phyloP scores from a whole-genome alignment of 108 stramenopile species.

The Mediolabrus comicus region DNA sequence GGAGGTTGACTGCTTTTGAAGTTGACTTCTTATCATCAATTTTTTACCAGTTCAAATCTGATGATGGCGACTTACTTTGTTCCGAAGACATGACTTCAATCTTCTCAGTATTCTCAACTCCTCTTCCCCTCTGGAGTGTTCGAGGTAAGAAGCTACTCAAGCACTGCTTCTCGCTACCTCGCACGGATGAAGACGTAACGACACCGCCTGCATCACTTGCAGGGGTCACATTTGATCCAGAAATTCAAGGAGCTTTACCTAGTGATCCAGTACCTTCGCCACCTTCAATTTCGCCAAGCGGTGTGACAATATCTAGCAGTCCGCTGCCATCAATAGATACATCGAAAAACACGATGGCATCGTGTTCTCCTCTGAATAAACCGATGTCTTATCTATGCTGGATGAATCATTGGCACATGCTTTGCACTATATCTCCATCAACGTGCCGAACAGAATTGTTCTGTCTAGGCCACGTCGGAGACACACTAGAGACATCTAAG shows the following conservation, averaged over 20 bases:
- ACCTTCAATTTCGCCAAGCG: slow-evolving; percentile 65
- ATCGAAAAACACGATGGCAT: slow-evolving; percentile 20
- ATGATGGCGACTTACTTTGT: slow-evolving; percentile 65
- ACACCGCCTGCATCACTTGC: slow-evolving; percentile 27
- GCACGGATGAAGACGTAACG: slow-evolving; percentile 30
- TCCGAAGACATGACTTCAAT: slow-evolving; percentile 50
- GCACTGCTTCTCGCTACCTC: slow-evolving; percentile 63
- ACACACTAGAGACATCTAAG: background rate
- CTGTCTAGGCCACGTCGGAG: slow-evolving; percentile 62
- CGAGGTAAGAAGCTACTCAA: slow-evolving; percentile 53
- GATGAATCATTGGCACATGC: slow-evolving; percentile 82
- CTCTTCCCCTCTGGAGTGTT: slow-evolving; percentile 75
- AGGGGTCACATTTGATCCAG: slow-evolving; percentile 20
- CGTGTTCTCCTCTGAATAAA: slow-evolving; percentile 6
- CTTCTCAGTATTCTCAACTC: slow-evolving; percentile 65
- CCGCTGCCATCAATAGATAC: slow-evolving; percentile 63
- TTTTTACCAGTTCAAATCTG: slow-evolving; percentile 75
- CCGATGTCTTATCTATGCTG: slow-evolving; percentile 71
- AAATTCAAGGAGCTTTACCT: slow-evolving; percentile 6
- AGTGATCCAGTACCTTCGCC: slow-evolving; percentile 24
- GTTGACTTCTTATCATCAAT: slow-evolving; percentile 57
- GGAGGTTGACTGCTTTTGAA: slow-evolving; percentile 53
- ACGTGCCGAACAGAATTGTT: slow-evolving; percentile 64
- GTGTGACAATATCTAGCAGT: slow-evolving; percentile 74
- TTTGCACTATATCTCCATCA: slow-evolving; percentile 65